Evolutionary conservation across 1,284 basidiomycete species (phyloP).

Genomic region (Singerocomus inundabilis): DNA sequence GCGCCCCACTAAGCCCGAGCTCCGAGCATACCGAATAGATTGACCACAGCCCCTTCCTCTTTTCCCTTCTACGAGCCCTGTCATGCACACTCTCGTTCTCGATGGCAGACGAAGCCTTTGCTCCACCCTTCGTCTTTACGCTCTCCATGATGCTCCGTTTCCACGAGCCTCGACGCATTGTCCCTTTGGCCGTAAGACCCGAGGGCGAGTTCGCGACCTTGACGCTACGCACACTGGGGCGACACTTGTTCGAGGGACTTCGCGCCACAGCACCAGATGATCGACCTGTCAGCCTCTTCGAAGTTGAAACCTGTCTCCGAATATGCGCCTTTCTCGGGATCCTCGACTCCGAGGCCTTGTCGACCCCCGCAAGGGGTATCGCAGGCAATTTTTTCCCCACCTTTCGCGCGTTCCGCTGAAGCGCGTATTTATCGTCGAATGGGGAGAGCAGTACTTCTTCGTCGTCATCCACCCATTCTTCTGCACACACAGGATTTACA

Average conservation of each 20-base stretch:
- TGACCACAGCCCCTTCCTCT: constrained; percentile 27
- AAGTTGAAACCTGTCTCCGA: constrained; percentile 16
- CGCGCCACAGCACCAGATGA: neutral
- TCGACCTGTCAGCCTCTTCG: constrained; percentile 8
- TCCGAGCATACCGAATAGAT: constrained; percentile 32
- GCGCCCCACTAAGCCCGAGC: constrained; percentile 16
- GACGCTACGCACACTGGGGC: constrained; percentile 16
- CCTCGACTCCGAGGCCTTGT: constrained; percentile 11
- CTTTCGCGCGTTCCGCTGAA: constrained; percentile 5
- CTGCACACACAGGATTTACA: constrained; percentile 8
- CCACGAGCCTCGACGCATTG: constrained; percentile 27
- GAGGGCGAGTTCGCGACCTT: constrained; percentile 9
- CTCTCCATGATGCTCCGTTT: constrained; percentile 26
- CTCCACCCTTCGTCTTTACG: constrained; percentile 11
- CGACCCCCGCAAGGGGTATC: constrained; percentile 2
- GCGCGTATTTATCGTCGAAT: constrained; percentile 28
- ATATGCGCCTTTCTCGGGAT: constrained; percentile 23
- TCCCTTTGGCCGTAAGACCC: constrained; percentile 18
- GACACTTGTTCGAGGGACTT: constrained; percentile 13
- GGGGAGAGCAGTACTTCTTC: constrained; percentile 24
- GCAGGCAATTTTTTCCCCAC: constrained; percentile 21
- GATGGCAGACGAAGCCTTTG: constrained; percentile 5
- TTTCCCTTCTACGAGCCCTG: constrained; percentile 19
- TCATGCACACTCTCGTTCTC: constrained; percentile 19
- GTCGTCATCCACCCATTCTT: constrained; percentile 30